Evolutionary conservation across 2,329 filamentous ascomycete species (phyloP), one percentile per base, ranked within the genome.

Genomic region (Botrytis paeoniae): DNA sequence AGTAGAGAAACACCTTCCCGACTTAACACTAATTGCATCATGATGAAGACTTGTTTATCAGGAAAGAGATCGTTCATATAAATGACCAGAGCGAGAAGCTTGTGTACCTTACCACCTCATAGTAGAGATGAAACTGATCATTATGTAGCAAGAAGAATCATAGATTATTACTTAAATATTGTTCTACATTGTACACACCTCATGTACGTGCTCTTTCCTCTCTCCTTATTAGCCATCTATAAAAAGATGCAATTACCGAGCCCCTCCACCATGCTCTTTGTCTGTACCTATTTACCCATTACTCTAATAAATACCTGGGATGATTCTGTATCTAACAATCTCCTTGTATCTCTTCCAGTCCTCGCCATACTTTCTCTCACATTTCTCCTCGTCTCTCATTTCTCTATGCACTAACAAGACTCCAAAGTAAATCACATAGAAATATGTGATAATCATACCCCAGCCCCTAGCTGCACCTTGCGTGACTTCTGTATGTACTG

Each of bases 361-460:
- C 77, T 91, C 91, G 39, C 95, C 95, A 80, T 98, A 98, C 86
- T 98, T 98, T 80, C 88, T 88, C 75, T 88, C 86, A 82, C 95
- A 98, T 86, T 97, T 97, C 81, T 93, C 92, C 78, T 98, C 95
- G 78, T 98, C 95, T 70, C 95, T 88, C 73, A 89, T 85, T 81
- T 97, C 94, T 32, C 95, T 92, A 81, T 98, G 95, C 71, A 98
- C 85, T 18, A 98, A 86, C 75, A 98, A 84, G 20, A 97, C 84
- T 5, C 91, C 94, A 84, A 98, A 98, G 85, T 98, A 98, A 12
- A 97, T 79, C 78, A 98, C 87, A 84, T 97, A 98, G 81, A 98
- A 98, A 85, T 98, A 98, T 0, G 95, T 97, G 77, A 98, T 89
- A 63, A 95, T 85, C 83, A 95, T 94, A 64, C 92, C 94, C 89